phyloP scores from a whole-genome alignment of 164 flowering plant species.

The Dillenia turbinata region DNA sequence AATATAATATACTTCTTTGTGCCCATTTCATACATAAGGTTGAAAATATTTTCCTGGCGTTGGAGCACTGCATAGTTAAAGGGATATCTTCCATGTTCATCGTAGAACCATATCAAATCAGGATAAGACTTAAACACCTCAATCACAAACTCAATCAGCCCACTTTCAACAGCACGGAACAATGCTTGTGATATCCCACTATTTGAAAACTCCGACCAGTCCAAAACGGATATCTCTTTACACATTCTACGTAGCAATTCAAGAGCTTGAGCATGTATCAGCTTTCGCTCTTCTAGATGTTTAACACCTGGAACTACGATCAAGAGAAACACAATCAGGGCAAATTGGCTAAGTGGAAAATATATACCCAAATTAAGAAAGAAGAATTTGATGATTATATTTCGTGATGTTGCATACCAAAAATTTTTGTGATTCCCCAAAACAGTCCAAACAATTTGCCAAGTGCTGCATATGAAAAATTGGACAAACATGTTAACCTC shows the following conservation, averaged over 20 bases:
- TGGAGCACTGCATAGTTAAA: background rate
- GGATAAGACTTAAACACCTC: background rate
- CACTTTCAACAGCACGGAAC: background rate
- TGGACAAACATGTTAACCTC: no score
- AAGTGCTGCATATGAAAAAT: background rate
- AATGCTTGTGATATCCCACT: background rate
- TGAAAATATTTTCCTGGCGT: no score
- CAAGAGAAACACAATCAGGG: background rate
- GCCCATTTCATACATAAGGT: constrained; percentile 11
- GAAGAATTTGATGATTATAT: no score
- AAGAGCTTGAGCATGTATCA: constrained; percentile 4
- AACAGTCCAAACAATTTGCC: background rate
- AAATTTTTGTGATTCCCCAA: background rate
- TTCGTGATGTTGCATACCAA: background rate
- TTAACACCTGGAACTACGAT: constrained; percentile 10
- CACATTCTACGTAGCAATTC: constrained; percentile 4
- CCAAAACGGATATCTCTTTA: background rate
- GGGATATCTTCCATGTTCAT: constrained; percentile 7
- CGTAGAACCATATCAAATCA: background rate
- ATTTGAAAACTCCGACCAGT: background rate
- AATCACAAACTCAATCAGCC: background rate
- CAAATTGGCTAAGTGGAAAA: background rate
- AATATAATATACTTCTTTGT: constrained; percentile 5
- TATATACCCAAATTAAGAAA: background rate
- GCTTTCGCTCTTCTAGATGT: constrained; percentile 3